Percentiles rank a stretch among this genome's conserved stretches.
Evolutionary conservation across 192 early-diverging fungal species (phyloP).

Genomic region (Podila epicladia): DNA sequence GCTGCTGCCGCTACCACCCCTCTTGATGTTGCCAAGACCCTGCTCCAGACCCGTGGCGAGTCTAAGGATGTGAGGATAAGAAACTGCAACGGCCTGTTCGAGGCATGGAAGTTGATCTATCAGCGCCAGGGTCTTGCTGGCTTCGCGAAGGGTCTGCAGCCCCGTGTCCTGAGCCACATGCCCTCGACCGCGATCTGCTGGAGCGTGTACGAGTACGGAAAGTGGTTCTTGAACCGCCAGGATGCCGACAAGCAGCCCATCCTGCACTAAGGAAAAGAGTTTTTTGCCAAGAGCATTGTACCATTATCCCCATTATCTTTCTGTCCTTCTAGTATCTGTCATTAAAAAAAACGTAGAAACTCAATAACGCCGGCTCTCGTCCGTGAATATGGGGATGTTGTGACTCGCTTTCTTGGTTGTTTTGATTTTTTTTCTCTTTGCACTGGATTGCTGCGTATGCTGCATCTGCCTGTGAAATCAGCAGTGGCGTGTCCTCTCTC

Average conservation of each 20-base stretch:
- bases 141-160: slow-evolving; percentile 81
- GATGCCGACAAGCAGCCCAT: slow-evolving; percentile 49
- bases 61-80: slow-evolving; percentile 79
- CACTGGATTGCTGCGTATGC: not conserved
- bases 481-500: too few relatives aligned
- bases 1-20: slow-evolving; percentile 93
- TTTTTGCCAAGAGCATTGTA: slow-evolving; percentile 18
- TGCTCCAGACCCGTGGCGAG: slow-evolving; percentile 90
- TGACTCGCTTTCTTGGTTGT: slow-evolving; percentile 1
- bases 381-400: not conserved
- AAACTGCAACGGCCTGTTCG: slow-evolving; percentile 73
- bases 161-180: slow-evolving; percentile 90
- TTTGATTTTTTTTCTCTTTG: not conserved
- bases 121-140: slow-evolving; percentile 79
- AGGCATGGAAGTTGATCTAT: slow-evolving; percentile 82
- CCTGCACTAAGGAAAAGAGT: slow-evolving; percentile 17
- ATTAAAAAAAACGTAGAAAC: not conserved
- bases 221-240: slow-evolving; percentile 65
- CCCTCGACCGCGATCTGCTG: slow-evolving; percentile 95
- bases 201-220: slow-evolving; percentile 93
- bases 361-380: not conserved
- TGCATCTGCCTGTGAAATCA: not conserved
- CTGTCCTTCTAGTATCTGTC: not conserved
- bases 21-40: slow-evolving; percentile 93
- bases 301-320: slow-evolving; percentile 15